phyloP scores from a whole-genome alignment of 1,284 basidiomycete species.

The Tilletia caries region DNA sequence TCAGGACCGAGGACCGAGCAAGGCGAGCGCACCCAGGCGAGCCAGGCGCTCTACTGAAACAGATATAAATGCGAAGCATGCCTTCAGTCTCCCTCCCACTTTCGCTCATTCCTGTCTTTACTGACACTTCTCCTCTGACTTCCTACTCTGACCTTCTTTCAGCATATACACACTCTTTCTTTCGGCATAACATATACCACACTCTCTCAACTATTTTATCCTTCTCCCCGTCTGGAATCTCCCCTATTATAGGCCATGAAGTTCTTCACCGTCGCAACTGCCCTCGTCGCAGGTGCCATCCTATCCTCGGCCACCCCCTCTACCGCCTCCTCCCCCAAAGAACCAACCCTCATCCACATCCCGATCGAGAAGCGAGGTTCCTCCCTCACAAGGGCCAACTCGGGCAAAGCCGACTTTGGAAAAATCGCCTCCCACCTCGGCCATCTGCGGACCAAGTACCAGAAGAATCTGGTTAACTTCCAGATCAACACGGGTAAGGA shows the following conservation, averaged over 20 bases:
- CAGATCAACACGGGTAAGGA: slow-evolving; percentile 41
- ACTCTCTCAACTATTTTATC: background rate
- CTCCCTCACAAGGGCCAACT: slow-evolving; percentile 21
- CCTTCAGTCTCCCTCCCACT: no score
- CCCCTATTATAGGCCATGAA: slow-evolving; percentile 26
- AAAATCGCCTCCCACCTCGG: slow-evolving; percentile 35
- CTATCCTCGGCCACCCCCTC: slow-evolving; percentile 33
- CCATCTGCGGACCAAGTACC: slow-evolving; percentile 35
- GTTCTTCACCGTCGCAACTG: slow-evolving; percentile 37
- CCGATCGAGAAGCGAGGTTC: slow-evolving; percentile 30
- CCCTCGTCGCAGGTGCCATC: slow-evolving; percentile 32
- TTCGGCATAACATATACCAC: no score
- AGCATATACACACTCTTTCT: no score
- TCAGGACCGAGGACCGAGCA: no score
- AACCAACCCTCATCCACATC: slow-evolving; percentile 29
- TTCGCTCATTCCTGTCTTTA: no score
- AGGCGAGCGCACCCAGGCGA: no score
- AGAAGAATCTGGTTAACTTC: slow-evolving; percentile 30
- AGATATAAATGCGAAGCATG: no score
- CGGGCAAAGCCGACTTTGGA: slow-evolving; percentile 31
- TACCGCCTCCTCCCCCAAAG: slow-evolving; percentile 22
- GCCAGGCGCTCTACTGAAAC: no score
- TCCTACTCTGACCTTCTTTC: no score
- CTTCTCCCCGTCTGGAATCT: no score
- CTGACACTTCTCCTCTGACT: no score